A percentile compares a stretch with the other conserved stretches of the same genome.
Evolutionary conservation across 331 rosid genomes (phyloP).

Genomic region (Quercus lobata): DNA sequence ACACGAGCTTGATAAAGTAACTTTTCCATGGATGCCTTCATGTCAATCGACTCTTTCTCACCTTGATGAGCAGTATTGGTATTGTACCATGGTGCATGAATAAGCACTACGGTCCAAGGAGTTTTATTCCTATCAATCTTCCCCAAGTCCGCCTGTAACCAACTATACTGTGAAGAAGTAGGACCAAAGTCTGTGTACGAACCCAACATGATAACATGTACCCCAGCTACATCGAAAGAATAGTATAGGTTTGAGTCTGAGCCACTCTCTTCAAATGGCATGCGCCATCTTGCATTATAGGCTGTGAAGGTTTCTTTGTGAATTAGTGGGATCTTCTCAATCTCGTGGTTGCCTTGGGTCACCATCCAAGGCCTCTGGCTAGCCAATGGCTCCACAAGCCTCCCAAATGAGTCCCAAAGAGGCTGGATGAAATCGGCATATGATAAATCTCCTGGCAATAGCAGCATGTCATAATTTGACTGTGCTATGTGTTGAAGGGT

Average conservation of each 20-base stretch:
- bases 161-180: conserved; percentile 50
- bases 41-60: conserved; percentile 47
- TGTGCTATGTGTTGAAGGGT: conserved; percentile 51
- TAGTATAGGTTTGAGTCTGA: conserved; percentile 81
- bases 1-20: conserved; percentile 60
- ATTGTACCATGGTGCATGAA: conserved; percentile 93
- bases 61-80: conserved; percentile 72
- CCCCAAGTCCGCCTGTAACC: conserved; percentile 56
- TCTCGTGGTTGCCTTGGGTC: conserved; percentile 78
- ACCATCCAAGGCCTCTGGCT: conserved; percentile 97
- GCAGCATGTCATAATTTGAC: conserved; percentile 52
- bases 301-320: conserved; percentile 54
- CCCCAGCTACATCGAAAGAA: conserved; percentile 67
- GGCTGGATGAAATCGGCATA: conserved; percentile 49
- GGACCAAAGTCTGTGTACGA: conserved; percentile 59
- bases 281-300: conserved; percentile 77
- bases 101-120: conserved; percentile 56
- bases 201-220: conserved; percentile 84
- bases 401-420: conserved; percentile 79
- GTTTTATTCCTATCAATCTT: conserved; percentile 52
- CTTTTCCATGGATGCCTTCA: conserved; percentile 70
- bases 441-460: conserved; percentile 79
- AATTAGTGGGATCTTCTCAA: conserved; percentile 47
- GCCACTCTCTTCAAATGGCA: conserved; percentile 70
- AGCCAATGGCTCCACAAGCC: conserved; percentile 70